Percentiles rank a stretch among this genome's conserved stretches.
phyloP scores from a whole-genome alignment of 2,329 filamentous ascomycete species.

The Elsinoe necatrix region DNA sequence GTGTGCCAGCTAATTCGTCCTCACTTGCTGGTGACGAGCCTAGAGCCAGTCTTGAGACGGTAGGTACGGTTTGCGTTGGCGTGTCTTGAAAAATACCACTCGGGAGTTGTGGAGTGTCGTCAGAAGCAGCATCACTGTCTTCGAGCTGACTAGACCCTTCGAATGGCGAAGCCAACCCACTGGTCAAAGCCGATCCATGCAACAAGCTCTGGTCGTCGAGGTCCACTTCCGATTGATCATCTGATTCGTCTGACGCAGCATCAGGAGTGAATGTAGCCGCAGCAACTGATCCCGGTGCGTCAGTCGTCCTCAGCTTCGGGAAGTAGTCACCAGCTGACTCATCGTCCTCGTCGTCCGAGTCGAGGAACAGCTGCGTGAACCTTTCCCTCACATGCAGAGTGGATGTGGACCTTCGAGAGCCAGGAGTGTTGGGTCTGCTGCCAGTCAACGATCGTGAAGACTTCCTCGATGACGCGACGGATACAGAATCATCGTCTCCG shows the following conservation, averaged over 20 bases:
- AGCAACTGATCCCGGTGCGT: constrained; percentile 11
- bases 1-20: constrained; percentile 3
- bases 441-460: constrained; percentile 17
- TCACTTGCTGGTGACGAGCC: constrained; percentile 10
- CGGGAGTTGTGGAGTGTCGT: constrained; percentile 12
- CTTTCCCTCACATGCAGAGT: not conserved
- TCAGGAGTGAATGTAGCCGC: constrained; percentile 19
- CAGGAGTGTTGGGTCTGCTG: constrained; percentile 12
- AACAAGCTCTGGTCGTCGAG: constrained; percentile 12
- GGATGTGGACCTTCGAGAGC: not conserved
- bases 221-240: constrained; percentile 15
- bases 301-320: not conserved
- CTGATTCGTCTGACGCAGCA: constrained; percentile 5
- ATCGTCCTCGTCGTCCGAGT: constrained; percentile 14
- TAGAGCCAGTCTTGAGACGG: constrained; percentile 2
- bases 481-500: constrained; percentile 14
- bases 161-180: not conserved
- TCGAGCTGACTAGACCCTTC: not conserved
- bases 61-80: constrained; percentile 8
- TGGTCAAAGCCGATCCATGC: not conserved
- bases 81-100: constrained; percentile 15
- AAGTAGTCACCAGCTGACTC: not conserved
- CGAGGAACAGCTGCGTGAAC: constrained; percentile 8
- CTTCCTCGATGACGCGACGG: constrained; percentile 19
- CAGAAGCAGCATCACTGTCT: not conserved